These are phyloP conservation scores for Neoarthrinium moseri DNA, from an alignment of 2,329 filamentous ascomycete genomes.

Conservation along the genomic window DNA sequence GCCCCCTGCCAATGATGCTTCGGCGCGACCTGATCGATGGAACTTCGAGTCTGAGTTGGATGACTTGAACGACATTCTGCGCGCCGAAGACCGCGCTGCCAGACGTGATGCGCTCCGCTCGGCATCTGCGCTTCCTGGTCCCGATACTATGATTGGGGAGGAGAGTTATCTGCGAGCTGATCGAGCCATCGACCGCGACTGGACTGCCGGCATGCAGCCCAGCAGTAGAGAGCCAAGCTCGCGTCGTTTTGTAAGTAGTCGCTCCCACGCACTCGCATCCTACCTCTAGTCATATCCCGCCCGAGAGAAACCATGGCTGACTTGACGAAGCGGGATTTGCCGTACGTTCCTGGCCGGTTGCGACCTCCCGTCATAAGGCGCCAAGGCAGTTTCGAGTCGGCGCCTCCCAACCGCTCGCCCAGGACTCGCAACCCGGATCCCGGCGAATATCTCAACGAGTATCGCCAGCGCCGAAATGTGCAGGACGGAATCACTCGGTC, in stretches of 20 bases:
- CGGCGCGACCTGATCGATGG: neutral
- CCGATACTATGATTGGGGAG: neutral
- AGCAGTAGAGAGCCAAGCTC: neutral
- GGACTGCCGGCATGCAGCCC: too few relatives aligned
- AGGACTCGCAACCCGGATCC: constrained; percentile 7
- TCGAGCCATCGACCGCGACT: neutral
- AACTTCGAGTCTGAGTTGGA: neutral
- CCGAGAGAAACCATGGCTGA: too few relatives aligned
- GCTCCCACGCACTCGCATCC: too few relatives aligned
- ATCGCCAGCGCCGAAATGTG: neutral
- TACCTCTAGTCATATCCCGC: too few relatives aligned
- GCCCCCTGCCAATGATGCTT: neutral
- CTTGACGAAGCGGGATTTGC: neutral
- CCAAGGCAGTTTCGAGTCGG: constrained; percentile 3
- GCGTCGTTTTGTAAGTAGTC: constrained; percentile 3
- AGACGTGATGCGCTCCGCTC: neutral
- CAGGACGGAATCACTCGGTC: neutral
- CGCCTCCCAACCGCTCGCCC: neutral
- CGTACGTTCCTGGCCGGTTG: neutral
- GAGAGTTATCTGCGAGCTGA: neutral
- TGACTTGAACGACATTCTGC: neutral
- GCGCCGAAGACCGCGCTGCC: neutral
- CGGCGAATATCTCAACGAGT: constrained; percentile 9
- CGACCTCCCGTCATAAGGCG: neutral
- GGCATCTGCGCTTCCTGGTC: neutral